Base-by-base conservation (phyloP, 2,329 filamentous ascomycete species). In the Penicillium sp. region DNA sequence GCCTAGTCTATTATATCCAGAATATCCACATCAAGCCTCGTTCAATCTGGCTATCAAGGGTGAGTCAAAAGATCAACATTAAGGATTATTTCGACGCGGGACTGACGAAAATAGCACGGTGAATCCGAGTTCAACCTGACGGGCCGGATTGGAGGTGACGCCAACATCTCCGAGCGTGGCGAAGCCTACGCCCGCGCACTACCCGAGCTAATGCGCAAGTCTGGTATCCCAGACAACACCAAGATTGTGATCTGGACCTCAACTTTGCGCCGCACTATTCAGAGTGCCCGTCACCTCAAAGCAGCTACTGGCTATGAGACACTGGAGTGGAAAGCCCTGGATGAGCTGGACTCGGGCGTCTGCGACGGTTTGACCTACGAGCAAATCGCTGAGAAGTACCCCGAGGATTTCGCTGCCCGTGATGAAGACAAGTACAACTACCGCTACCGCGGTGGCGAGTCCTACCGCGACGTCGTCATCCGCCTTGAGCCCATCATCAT, bases 381-480 rank as follows among this genome's bases (percentile, higher is more conserved):
- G 70, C 89, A 99, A 73, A 97, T 99, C 72, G 91, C 94, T 69
- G 86, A 95, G 69, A 80, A 84, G 54, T 97, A 91, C 73, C 94
- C 94, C 0, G 93, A 97, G 66, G 94, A 99, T 78, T 99, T 99
- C 78, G 86, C 87, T 50, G 92, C 93, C 35, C 91, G 94, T 62
- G 94, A 99, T 75, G 91, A 96, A 66, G 94, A 99, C 82, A 99
- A 99, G 78, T 97, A 97, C 85, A 97, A 99, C 80, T 99, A 99
- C 79, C 91, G 94, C 57, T 99, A 99, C 77, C 89, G 94, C 6
- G 94, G 94, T 62, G 94, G 94, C 54, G 94, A 99, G 78, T 95
- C 90, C 60, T 90, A 99, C 75, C 90, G 93, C 56, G 94, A 99
- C 71, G 93, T 99, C 1, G 94, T 99, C 41, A 97, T 97, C 69